Percentiles rank a stretch among this genome's conserved stretches.
These are phyloP conservation scores for Scedosporium boydii DNA, from an alignment of 2,329 filamentous ascomycete species.

Conservation along the genomic window DNA sequence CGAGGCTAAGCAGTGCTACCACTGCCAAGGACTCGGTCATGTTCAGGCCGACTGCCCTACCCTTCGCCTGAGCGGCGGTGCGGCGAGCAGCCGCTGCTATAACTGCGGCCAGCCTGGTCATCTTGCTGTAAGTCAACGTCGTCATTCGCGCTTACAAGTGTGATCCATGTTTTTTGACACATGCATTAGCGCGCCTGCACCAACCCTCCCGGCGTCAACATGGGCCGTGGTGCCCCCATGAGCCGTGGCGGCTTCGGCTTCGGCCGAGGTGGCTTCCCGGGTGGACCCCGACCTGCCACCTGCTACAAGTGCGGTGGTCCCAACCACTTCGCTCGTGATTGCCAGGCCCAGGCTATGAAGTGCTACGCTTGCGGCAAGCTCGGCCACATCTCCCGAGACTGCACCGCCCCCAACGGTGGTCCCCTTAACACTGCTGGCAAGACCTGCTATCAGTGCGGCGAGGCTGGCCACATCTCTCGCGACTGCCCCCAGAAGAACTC, in stretches of 20 bases:
- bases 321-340: conserved; percentile 97
- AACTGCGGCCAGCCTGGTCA: conserved; percentile 91
- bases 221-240: conserved; percentile 55
- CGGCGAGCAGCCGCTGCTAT: conserved; percentile 84
- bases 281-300: conserved; percentile 58
- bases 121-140: conserved; percentile 58
- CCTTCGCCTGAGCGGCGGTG: conserved; percentile 76
- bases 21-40: conserved; percentile 96
- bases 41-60: conserved; percentile 99
- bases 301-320: conserved; percentile 75
- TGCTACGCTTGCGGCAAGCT: conserved; percentile 96
- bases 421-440: conserved; percentile 93
- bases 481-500: conserved; percentile 72
- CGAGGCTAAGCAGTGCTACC: conserved; percentile 99
- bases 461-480: conserved; percentile 90
- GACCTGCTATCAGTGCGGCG: conserved; percentile 96
- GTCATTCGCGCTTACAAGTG: conserved; percentile 10
- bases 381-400: conserved; percentile 87
- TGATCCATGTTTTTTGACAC: conserved; percentile 1
- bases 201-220: conserved; percentile 51
- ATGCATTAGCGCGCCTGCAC: conserved; percentile 65
- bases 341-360: conserved; percentile 97
- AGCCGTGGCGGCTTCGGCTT: conserved; percentile 62
- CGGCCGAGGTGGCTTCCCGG: conserved; percentile 64
- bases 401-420: conserved; percentile 92